Conservation (phyloP, 805 yeast species). For the Pichia eremophila region DNA sequence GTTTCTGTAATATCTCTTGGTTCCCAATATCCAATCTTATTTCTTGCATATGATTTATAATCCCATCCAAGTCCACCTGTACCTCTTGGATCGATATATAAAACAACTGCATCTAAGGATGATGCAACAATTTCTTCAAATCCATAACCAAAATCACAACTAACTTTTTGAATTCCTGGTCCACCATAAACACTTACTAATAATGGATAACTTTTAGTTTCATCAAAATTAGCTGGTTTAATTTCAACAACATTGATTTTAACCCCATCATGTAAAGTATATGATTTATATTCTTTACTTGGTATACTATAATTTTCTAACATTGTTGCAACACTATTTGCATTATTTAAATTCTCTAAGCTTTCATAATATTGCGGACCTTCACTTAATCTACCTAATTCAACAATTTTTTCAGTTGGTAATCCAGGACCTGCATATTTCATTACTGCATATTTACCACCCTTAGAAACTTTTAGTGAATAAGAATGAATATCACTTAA, state of each 20-base stretch:
- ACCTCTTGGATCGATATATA: constrained; percentile 73
- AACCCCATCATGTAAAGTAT: constrained; percentile 27
- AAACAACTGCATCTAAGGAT: constrained; percentile 47
- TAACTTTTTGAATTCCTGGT: constrained; percentile 62
- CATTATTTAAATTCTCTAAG: constrained; percentile 12
- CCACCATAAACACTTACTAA: constrained; percentile 71
- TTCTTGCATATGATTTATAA: constrained; percentile 45
- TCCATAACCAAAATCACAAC: constrained; percentile 36
- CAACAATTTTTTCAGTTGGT: constrained; percentile 37
- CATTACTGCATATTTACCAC: constrained; percentile 43
- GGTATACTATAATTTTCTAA: constrained; percentile 40
- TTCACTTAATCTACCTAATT: constrained; percentile 12
- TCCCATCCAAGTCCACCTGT: constrained; percentile 75
- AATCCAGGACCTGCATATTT: constrained; percentile 39
- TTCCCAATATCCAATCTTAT: constrained; percentile 65
- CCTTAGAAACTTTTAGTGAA: constrained; percentile 44
- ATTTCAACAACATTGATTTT: constrained; percentile 49
- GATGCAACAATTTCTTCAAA: constrained; percentile 55
- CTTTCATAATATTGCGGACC: constrained; percentile 8
- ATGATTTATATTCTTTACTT: constrained; percentile 30
- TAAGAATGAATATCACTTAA: constrained; percentile 35
- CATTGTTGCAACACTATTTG: constrained; percentile 3
- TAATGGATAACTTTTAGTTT: constrained; percentile 43
- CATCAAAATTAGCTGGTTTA: constrained; percentile 47
- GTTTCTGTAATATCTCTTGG: constrained; percentile 56